phyloP scores from a whole-genome alignment of 768 basidiomycete genomes.

The Boletus speciosus region DNA sequence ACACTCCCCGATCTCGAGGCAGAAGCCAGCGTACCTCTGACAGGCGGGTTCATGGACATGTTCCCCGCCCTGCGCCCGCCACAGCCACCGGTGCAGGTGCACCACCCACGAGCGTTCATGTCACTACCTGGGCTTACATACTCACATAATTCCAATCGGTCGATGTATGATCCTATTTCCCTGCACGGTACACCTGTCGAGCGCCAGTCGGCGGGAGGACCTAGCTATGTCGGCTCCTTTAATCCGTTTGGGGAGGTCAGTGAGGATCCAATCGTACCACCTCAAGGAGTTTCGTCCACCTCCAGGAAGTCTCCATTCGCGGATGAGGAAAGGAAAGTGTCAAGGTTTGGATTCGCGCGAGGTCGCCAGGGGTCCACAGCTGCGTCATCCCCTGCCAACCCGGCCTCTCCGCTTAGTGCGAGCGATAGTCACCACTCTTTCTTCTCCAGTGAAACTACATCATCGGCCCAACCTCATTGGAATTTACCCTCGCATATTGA shows the following conservation, averaged over 20 bases:
- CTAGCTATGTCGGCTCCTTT: constrained; percentile 70
- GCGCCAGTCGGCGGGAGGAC: constrained; percentile 42
- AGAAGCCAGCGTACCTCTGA: constrained; percentile 52
- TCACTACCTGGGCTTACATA: constrained; percentile 55
- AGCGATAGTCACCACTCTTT: constrained; percentile 49
- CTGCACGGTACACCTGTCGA: constrained; percentile 42
- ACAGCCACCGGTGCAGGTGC: constrained; percentile 18
- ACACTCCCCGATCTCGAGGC: constrained; percentile 47
- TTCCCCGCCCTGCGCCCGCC: constrained; percentile 59
- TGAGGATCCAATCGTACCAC: constrained; percentile 43
- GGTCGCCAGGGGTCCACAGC: constrained; percentile 59
- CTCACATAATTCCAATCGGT: constrained; percentile 43
- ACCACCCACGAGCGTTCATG: constrained; percentile 34
- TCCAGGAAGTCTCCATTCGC: constrained; percentile 43
- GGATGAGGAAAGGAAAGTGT: constrained; percentile 63
- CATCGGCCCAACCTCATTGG: constrained; percentile 45
- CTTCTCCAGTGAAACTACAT: constrained; percentile 39
- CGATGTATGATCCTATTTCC: constrained; percentile 54
- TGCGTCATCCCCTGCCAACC: constrained; percentile 57
- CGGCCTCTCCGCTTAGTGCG: constrained; percentile 51
- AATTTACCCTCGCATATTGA: constrained; percentile 39
- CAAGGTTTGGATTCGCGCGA: constrained; percentile 78
- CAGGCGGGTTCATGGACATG: constrained; percentile 63
- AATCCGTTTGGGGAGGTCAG: constrained; percentile 70
- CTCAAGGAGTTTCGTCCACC: constrained; percentile 30